phyloP scores from a whole-genome alignment of 1,284 basidiomycete genomes.

The Xanthoconium separans region DNA sequence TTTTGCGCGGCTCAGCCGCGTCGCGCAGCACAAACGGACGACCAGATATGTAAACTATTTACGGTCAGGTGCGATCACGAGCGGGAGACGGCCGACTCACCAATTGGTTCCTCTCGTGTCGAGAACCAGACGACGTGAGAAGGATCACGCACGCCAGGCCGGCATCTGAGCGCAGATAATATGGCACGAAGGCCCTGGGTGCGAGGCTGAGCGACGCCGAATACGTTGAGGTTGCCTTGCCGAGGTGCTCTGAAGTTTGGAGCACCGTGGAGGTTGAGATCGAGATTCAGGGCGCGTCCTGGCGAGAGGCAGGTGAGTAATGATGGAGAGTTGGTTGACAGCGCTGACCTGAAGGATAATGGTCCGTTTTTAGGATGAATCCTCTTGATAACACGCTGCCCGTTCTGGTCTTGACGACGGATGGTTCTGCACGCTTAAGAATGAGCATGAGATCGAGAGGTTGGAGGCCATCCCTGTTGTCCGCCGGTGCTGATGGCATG shows the following conservation, averaged over 20 bases:
- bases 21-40: conserved; percentile 97
- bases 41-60: conserved; percentile 84
- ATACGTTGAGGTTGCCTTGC: conserved; percentile 81
- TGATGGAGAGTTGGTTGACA: neutral
- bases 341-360: conserved; percentile 76
- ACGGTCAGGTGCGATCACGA: neutral
- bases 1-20: conserved; percentile 79
- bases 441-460: conserved; percentile 59
- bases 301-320: conserved; percentile 2
- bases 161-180: conserved; percentile 81
- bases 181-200: conserved; percentile 92
- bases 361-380: conserved; percentile 92
- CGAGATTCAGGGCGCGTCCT: conserved; percentile 89
- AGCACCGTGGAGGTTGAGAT: conserved; percentile 90
- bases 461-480: conserved; percentile 9
- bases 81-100: conserved; percentile 39
- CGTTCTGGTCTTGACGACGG: conserved; percentile 83
- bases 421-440: conserved; percentile 62
- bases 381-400: conserved; percentile 90
- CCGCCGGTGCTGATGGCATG: conserved; percentile 1
- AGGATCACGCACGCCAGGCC: conserved; percentile 60
- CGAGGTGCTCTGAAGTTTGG: conserved; percentile 91
- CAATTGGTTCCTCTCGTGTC: conserved; percentile 80
- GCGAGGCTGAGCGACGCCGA: conserved; percentile 93
- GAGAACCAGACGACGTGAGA: conserved; percentile 83